A percentile compares a stretch with the other conserved stretches of the same genome.
Conservation (phyloP, 495 filamentous ascomycete genomes). For the Podospora comata region DNA sequence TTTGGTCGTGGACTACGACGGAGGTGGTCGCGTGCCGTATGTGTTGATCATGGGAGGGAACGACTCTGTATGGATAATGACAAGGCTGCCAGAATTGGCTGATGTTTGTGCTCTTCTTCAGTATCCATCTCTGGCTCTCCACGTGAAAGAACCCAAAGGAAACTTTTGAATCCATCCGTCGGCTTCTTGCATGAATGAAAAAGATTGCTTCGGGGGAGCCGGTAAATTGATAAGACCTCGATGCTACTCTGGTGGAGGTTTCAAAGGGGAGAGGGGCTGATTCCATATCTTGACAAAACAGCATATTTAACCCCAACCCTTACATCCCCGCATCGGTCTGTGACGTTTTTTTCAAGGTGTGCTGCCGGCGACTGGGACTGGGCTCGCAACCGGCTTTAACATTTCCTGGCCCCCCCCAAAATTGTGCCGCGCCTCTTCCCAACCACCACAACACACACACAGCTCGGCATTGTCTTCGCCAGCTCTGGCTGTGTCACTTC, state of each 20-base stretch:
- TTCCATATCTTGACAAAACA: background rate
- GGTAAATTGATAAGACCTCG: background rate
- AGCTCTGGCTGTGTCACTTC: background rate
- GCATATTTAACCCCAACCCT: background rate
- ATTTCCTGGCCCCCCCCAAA: background rate
- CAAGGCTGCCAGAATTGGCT: background rate
- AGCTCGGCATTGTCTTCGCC: background rate
- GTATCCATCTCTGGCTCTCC: background rate
- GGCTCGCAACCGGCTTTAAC: slow-evolving; percentile 4
- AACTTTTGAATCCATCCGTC: background rate
- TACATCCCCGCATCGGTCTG: background rate
- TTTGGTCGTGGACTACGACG: background rate
- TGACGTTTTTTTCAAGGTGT: background rate
- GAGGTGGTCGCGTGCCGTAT: background rate
- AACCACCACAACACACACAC: background rate
- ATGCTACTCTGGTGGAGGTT: background rate
- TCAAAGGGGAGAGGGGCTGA: background rate
- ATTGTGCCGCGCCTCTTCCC: background rate
- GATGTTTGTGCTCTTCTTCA: background rate
- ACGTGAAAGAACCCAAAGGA: background rate
- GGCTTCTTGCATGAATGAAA: background rate
- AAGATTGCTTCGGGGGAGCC: background rate
- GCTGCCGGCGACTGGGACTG: background rate
- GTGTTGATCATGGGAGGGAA: background rate
- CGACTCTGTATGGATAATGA: background rate